A percentile compares a stretch with the other conserved stretches of the same genome.
Evolutionary conservation across 192 early-diverging fungal genomes (phyloP).

Genomic region (Coemansia sp.): DNA sequence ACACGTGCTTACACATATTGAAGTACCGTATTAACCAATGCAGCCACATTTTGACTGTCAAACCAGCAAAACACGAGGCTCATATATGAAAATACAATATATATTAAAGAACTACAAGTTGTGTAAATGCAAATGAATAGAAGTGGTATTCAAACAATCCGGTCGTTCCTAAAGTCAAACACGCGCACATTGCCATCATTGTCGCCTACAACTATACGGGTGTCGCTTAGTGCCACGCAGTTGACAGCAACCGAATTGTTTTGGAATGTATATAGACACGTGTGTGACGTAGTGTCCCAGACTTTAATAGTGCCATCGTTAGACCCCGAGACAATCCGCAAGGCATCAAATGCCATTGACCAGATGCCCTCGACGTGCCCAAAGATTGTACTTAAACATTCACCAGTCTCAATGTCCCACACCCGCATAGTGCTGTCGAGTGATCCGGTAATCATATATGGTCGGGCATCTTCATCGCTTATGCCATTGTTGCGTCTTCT

Average conservation of each 20-base stretch:
- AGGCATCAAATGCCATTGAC: conserved; percentile 76
- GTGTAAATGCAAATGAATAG: background rate
- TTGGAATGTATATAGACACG: conserved; percentile 65
- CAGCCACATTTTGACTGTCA: too few relatives aligned
- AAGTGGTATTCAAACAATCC: background rate
- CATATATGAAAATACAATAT: conserved; percentile 4
- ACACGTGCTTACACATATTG: too few relatives aligned
- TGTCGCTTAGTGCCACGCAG: conserved; percentile 81
- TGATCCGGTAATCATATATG: conserved; percentile 74
- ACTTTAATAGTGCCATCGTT: conserved; percentile 72
- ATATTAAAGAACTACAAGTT: background rate
- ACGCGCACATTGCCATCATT: conserved; percentile 79
- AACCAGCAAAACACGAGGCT: too few relatives aligned
- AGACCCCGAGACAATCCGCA: conserved; percentile 65
- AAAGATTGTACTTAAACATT: conserved; percentile 72
- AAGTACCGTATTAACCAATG: too few relatives aligned
- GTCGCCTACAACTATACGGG: conserved; percentile 78
- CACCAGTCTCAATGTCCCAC: conserved; percentile 85
- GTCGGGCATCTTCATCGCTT: conserved; percentile 19
- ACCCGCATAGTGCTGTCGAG: conserved; percentile 85
- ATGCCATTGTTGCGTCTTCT: background rate
- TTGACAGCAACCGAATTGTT: conserved; percentile 73
- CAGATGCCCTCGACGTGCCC: conserved; percentile 81
- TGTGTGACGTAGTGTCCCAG: conserved; percentile 69
- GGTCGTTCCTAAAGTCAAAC: conserved; percentile 71